A percentile compares a stretch with the other conserved stretches of the same genome.
Conservation (phyloP, 441 rosid species). For the Syzygium syzygioides region DNA sequence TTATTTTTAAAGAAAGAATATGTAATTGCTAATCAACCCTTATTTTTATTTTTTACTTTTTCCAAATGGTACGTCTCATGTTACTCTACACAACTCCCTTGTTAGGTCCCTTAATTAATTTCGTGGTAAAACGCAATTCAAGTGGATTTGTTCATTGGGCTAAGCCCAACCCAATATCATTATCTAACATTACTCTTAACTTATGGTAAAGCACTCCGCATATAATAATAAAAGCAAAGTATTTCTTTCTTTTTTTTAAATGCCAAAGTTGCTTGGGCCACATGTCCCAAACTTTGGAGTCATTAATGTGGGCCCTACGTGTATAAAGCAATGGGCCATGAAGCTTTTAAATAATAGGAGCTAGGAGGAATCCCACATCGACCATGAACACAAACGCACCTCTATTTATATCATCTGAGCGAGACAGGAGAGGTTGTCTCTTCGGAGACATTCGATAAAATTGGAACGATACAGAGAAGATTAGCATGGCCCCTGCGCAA, state of each 20-base stretch:
- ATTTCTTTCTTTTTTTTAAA: too few species aligned
- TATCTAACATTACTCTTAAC: background rate
- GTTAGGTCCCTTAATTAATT: background rate
- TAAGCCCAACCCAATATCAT: background rate
- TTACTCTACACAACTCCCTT: background rate
- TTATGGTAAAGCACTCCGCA: background rate
- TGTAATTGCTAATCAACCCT: background rate
- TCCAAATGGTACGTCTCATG: rapidly evolving
- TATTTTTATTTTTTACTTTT: background rate
- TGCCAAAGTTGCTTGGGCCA: background rate
- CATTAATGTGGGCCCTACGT: too few species aligned
- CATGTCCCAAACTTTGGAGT: too few species aligned
- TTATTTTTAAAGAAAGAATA: too few species aligned
- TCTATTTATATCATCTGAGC: too few species aligned
- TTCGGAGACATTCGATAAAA: background rate
- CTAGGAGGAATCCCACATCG: too few species aligned
- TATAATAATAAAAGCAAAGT: too few species aligned
- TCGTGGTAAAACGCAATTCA: background rate
- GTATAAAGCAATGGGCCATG: too few species aligned
- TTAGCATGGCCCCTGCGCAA: too few species aligned
- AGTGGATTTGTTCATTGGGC: background rate
- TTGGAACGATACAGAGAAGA: too few species aligned
- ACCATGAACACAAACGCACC: too few species aligned
- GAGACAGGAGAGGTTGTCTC: rapidly evolving
- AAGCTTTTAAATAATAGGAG: too few species aligned